phyloP scores from a whole-genome alignment of 257 asterid genomes.

The Capsicum baccatum region DNA sequence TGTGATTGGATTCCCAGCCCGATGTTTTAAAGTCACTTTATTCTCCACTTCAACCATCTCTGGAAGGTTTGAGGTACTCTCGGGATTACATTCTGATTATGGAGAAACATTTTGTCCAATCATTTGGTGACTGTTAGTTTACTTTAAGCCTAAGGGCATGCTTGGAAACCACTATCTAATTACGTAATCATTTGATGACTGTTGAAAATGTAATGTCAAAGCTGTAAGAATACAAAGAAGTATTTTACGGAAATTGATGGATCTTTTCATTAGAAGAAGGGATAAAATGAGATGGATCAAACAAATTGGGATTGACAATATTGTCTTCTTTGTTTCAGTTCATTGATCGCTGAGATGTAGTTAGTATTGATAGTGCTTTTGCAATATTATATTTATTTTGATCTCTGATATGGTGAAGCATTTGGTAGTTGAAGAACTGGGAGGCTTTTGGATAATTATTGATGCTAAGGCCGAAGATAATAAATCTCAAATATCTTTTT shows the following conservation, averaged over 20 bases:
- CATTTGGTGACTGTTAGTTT: neutral
- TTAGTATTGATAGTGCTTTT: neutral
- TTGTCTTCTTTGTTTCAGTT: conserved; percentile 22
- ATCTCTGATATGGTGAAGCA: conserved; percentile 14
- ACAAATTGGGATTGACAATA: conserved; percentile 24
- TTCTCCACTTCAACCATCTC: conserved; percentile 89
- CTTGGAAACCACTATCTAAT: neutral
- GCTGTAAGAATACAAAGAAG: neutral
- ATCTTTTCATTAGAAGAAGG: neutral
- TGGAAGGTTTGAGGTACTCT: conserved; percentile 83
- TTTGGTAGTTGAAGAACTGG: conserved; percentile 13
- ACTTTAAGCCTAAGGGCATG: neutral
- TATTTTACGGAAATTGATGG: neutral
- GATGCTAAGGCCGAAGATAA: neutral
- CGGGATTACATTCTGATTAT: conserved; percentile 9
- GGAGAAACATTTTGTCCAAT: neutral
- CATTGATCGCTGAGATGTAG: conserved; percentile 4
- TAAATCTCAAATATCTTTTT: neutral
- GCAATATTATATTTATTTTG: neutral
- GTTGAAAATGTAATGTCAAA: too few relatives aligned
- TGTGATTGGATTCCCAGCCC: conserved; percentile 89
- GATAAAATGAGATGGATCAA: conserved; percentile 4
- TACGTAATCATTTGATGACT: too few relatives aligned
- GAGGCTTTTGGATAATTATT: neutral
- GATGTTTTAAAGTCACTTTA: conserved; percentile 91